Evolutionary conservation across 2,329 filamentous ascomycete species (phyloP).

Genomic region (Colletotrichum sp.): DNA sequence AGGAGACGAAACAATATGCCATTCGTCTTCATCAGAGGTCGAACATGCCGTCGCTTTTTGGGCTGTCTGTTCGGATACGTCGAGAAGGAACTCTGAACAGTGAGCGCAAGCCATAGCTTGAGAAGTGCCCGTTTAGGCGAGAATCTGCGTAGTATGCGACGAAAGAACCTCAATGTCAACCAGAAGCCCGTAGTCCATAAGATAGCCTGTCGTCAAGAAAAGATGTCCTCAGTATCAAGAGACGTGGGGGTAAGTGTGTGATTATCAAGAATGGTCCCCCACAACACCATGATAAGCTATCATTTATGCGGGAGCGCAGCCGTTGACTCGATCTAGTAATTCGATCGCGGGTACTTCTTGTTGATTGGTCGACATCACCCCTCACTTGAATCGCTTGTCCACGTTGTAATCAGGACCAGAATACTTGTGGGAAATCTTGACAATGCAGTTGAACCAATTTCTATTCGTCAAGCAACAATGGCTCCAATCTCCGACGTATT

Average conservation of each 20-base stretch:
- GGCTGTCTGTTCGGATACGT: rapidly evolving
- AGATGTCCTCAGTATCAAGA: rapidly evolving
- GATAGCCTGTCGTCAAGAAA: not conserved
- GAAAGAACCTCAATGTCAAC: not conserved
- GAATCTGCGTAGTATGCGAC: not conserved
- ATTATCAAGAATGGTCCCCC: not conserved
- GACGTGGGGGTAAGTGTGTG: not conserved
- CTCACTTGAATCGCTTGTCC: rapidly evolving
- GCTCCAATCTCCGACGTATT: not conserved
- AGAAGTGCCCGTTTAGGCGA: not conserved
- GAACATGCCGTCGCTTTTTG: rapidly evolving
- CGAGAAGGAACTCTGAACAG: not conserved
- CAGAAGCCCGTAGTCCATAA: rapidly evolving
- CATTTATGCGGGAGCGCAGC: not conserved
- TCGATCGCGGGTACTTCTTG: not conserved
- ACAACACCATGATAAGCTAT: not conserved
- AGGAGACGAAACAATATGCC: not conserved
- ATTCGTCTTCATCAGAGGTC: not conserved
- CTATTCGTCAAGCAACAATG: not conserved
- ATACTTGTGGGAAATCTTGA: not conserved
- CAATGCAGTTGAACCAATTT: rapidly evolving
- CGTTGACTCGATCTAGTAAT: not conserved
- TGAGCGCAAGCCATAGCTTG: not conserved
- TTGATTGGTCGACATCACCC: not conserved
- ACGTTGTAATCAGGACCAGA: rapidly evolving